Evolutionary conservation across 1,284 basidiomycete genomes (phyloP).

Genomic region (Moesziomyces globuligerus): DNA sequence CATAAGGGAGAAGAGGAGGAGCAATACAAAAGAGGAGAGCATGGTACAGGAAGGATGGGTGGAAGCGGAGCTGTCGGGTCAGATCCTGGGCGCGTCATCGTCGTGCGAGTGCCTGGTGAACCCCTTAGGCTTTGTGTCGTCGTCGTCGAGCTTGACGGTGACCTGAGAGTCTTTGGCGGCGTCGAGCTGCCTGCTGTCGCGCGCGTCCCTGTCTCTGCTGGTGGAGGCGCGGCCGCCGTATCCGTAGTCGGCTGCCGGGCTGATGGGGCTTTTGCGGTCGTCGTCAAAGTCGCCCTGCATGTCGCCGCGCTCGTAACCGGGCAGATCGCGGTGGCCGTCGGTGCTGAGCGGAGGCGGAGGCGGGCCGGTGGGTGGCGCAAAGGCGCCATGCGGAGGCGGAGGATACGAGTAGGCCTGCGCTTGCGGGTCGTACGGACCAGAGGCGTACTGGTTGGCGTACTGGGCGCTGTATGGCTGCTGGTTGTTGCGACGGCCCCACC

Average conservation of each 20-base stretch:
- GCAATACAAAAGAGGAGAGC: background rate
- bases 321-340: conserved; percentile 28
- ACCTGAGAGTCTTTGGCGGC: conserved; percentile 44
- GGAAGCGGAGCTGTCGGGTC: background rate
- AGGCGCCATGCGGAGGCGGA: conserved; percentile 37
- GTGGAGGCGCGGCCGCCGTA: conserved; percentile 29
- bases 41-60: background rate
- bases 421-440: conserved; percentile 43
- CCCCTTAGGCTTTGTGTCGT: conserved; percentile 24
- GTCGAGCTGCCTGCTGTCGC: conserved; percentile 20
- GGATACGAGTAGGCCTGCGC: conserved; percentile 40
- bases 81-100: conserved; percentile 41
- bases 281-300: conserved; percentile 42
- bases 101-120: conserved; percentile 23
- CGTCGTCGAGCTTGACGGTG: conserved; percentile 36
- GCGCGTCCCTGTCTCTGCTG: conserved; percentile 26
- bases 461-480: conserved; percentile 39
- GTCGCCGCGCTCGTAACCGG: conserved; percentile 38
- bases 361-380: conserved; percentile 27
- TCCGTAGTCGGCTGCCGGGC: conserved; percentile 20
- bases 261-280: conserved; percentile 41
- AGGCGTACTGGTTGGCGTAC: conserved; percentile 18
- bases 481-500: conserved; percentile 30
- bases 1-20: too few relatives aligned
- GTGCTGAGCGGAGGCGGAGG: conserved; percentile 18